Base-by-base conservation (phyloP, 805 yeast genomes). In the Sugiyamaella lignohabitans region DNA sequence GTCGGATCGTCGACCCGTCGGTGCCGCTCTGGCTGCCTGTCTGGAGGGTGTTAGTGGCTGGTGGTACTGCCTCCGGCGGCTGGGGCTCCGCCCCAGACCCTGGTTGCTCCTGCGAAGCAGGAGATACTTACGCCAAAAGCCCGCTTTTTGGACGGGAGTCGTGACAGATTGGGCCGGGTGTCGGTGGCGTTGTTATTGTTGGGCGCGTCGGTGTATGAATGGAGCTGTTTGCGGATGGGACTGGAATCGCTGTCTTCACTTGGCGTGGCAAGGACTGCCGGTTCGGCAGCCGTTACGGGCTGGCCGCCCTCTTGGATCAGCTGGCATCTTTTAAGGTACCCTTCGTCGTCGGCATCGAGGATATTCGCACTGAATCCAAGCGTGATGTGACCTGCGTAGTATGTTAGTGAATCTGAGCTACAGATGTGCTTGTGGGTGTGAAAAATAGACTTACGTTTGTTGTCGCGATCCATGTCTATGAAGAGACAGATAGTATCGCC, bases 401-500 rank as follows among this genome's bases (percentile, higher is more conserved):
- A 8, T 8, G 32, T 27, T n/a, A n/a, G n/a, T n/a, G n/a, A n/a
- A n/a, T n/a, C n/a, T n/a, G n/a, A n/a, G n/a, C n/a, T n/a, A n/a
- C n/a, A n/a, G n/a, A n/a, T n/a, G n/a, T n/a, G n/a, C n/a, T n/a
- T n/a, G n/a, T n/a, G n/a, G n/a, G n/a, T n/a, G n/a, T n/a, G n/a
- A n/a, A n/a, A n/a, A n/a, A n/a, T n/a, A n/a, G n/a, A 34, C 39
- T 36, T 42, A 42, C 64, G 71, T 38, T 79, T 79, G 10, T 70
- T 64, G 16, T 76, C 67, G 6, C 20, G 20, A 4, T 69, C 67
- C 20, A 65, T 73, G 60, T 87, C 95, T 46, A 74, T 71, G 53
- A 87, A 81, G 17, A 87, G 66, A 11, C 21, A 47, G 14, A 88
- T 63, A 27, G 66, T 69, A 61, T 87, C 96, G 0, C 83, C 83